A percentile compares a stretch with the other conserved stretches of the same genome.
Evolutionary conservation across 2,329 filamentous ascomycete species (phyloP).

Genomic region (Chrysosporium keratinophilum): DNA sequence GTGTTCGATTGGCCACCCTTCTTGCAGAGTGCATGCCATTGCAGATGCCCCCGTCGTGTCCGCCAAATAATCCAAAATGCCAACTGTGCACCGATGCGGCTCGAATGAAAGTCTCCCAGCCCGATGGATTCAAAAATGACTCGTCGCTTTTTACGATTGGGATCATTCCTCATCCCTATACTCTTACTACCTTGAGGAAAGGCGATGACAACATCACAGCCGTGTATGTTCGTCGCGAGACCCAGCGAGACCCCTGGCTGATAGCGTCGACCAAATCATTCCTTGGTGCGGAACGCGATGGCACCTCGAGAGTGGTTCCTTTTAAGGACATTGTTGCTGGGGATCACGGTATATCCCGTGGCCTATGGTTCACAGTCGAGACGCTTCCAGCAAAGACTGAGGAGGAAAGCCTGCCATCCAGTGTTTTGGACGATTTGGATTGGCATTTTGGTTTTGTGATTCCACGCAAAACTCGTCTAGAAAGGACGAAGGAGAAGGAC

Average conservation of each 20-base stretch:
- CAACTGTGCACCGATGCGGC: slow-evolving; percentile 58
- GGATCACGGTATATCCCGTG: slow-evolving; percentile 51
- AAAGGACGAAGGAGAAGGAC: slow-evolving; percentile 27
- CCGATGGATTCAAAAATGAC: slow-evolving; percentile 59
- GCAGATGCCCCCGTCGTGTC: slow-evolving; percentile 66
- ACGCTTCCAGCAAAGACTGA: slow-evolving; percentile 37
- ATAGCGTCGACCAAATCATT: slow-evolving; percentile 58
- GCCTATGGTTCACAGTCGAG: slow-evolving; percentile 75
- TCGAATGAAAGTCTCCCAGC: slow-evolving; percentile 57
- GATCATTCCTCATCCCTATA: slow-evolving; percentile 85
- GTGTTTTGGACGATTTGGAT: slow-evolving; percentile 54
- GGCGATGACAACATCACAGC: slow-evolving; percentile 50
- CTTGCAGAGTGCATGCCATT: slow-evolving; percentile 65
- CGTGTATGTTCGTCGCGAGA: slow-evolving; percentile 55
- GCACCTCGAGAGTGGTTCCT: slow-evolving; percentile 55
- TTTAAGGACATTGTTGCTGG: slow-evolving; percentile 77
- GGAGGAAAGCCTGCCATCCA: slow-evolving; percentile 46
- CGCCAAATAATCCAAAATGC: slow-evolving; percentile 68
- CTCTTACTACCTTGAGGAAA: slow-evolving; percentile 57
- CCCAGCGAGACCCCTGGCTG: slow-evolving; percentile 70
- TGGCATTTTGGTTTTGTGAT: slow-evolving; percentile 85
- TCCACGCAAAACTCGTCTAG: slow-evolving; percentile 43
- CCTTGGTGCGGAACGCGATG: slow-evolving; percentile 53
- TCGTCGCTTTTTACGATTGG: slow-evolving; percentile 69
- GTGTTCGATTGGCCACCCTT: slow-evolving; percentile 60